Conservation (phyloP, 495 filamentous ascomycete species). For the Penicillium cosmopolitanum region DNA sequence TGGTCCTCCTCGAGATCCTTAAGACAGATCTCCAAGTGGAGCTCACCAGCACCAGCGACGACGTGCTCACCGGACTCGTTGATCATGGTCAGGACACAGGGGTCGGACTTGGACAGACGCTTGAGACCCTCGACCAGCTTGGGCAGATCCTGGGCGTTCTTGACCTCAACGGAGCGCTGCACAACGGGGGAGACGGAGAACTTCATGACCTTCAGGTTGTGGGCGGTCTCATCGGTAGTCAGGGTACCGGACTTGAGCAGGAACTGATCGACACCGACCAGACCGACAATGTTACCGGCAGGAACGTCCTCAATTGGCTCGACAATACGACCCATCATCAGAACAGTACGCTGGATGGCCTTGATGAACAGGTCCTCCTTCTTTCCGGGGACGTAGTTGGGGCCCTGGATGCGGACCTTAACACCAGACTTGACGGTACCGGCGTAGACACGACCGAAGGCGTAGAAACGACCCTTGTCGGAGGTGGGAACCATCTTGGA, state of each 20-base stretch:
- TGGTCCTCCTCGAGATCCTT: constrained; percentile 99
- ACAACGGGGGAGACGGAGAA: constrained; percentile 99
- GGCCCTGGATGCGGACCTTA: constrained; percentile 99
- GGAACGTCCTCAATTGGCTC: constrained; percentile 99
- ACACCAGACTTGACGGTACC: constrained; percentile 96
- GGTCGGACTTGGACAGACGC: constrained; percentile 99
- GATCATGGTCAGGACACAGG: constrained; percentile 91
- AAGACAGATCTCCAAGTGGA: constrained; percentile 99
- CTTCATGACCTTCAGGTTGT: constrained; percentile 99
- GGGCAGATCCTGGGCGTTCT: constrained; percentile 99
- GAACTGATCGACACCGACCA: constrained; percentile 99
- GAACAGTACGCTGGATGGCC: constrained; percentile 98
- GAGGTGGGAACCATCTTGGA: constrained; percentile 99
- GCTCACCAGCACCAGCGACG: constrained; percentile 98
- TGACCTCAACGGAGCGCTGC: constrained; percentile 97
- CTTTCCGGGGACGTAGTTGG: constrained; percentile 96
- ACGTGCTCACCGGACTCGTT: constrained; percentile 95
- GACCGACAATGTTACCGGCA: constrained; percentile 97
- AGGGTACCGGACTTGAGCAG: constrained; percentile 99
- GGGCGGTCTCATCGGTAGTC: constrained; percentile 93
- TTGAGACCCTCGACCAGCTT: constrained; percentile 99
- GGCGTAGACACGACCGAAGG: constrained; percentile 99
- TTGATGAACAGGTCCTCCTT: constrained; percentile 99
- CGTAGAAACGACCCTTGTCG: constrained; percentile 99
- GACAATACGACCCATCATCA: constrained; percentile 99